These are phyloP conservation scores for Coccomyxa subellipsoidea DNA, from an alignment of 163 green algal genomes.

Conservation along the genomic window DNA sequence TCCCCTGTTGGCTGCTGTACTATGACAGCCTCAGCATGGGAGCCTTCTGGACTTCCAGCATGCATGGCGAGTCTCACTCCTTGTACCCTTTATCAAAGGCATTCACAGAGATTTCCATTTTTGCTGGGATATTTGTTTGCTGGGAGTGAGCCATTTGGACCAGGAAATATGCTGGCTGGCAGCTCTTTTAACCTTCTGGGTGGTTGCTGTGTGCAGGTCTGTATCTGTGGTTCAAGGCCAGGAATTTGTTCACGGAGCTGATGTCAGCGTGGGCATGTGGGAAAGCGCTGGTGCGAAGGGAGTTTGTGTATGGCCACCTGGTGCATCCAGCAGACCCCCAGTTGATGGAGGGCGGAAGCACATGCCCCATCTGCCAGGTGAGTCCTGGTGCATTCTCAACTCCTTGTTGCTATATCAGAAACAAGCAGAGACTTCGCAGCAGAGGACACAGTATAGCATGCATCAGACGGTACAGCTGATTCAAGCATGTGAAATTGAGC, in stretches of 20 bases:
- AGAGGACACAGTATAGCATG: too few relatives aligned
- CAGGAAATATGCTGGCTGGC: too few relatives aligned
- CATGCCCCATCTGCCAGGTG: slow-evolving; percentile 52
- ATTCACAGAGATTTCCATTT: too few relatives aligned
- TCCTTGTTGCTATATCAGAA: too few relatives aligned
- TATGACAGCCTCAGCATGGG: slow-evolving; percentile 30
- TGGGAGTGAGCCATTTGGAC: too few relatives aligned
- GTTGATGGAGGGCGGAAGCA: slow-evolving; percentile 18
- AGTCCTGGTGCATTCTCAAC: too few relatives aligned
- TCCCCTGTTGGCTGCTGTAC: slow-evolving; percentile 42
- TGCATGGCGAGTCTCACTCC: background rate
- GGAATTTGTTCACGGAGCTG: background rate
- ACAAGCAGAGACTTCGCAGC: too few relatives aligned
- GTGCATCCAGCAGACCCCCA: slow-evolving; percentile 8
- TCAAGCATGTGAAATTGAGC: too few relatives aligned
- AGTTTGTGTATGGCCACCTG: background rate
- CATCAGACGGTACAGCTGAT: too few relatives aligned
- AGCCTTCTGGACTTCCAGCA: slow-evolving; percentile 17
- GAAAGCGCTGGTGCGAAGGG: slow-evolving; percentile 5
- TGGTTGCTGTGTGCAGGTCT: slow-evolving; percentile 15
- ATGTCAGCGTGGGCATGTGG: background rate
- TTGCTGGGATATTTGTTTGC: too few relatives aligned
- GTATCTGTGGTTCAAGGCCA: slow-evolving; percentile 43
- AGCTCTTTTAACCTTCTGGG: background rate
- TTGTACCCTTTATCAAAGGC: background rate